Evolutionary conservation across 2,329 filamentous ascomycete species (phyloP), one percentile per base, ranked within the genome.

Genomic region (Arachnopeziza araneosa): DNA sequence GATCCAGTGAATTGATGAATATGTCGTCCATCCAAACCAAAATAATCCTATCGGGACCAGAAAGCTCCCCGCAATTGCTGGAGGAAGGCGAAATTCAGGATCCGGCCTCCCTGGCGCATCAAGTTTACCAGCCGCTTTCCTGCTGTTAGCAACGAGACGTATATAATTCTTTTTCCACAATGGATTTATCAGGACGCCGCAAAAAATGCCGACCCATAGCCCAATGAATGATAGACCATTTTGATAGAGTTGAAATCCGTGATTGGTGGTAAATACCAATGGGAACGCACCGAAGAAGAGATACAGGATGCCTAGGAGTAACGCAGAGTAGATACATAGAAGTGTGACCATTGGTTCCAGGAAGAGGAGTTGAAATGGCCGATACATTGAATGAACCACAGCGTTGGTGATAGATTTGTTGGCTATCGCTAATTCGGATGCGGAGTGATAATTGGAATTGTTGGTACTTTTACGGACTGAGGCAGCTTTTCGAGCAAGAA

Each of bases 241-340:
- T 74, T 96, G 89, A 80, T 88, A 95, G 12, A 91, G 77, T 57
- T 84, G 85, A 76, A 96, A 92, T 22, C 83, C 85, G 72, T 96
- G 88, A 53, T 89, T 86, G 53, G 80, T 83, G 24, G 79, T 73
- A 70, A 96, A 96, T 19, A 96, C 86, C 52, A 96, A 77, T 5
- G 88, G 83, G 69, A 96, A 96, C 0, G 92, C 91, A 21, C 91
- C 91, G 72, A 96, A 96, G 78, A 96, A 96, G 48, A 96, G 83
- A 71, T 96, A 96, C 1, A 96, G 77, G 51, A 96, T 88, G 4
- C 92, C 93, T 8, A 96, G 80, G n/a, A 96, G 78, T 58, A 97
- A 84, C 49, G 91, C 91, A 0, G 90, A 90, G 67, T 93, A 89
- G 23, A 95, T 75, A 74, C 91, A 95, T 24, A 97, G 84, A 66